These are phyloP conservation scores for Suillus subaureus DNA, from an alignment of 768 basidiomycete species.

Conservation along the genomic window DNA sequence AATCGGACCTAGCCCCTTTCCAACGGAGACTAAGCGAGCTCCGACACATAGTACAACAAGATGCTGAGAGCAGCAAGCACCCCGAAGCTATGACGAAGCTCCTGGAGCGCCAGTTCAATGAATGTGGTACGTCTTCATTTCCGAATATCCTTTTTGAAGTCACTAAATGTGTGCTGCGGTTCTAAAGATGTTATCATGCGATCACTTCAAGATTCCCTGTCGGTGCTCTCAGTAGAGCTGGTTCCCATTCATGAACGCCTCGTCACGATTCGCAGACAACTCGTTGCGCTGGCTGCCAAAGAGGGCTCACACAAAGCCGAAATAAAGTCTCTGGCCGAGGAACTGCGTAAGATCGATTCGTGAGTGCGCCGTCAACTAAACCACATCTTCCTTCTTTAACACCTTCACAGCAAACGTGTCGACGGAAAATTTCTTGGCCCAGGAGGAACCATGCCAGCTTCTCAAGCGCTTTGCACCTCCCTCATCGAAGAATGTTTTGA, in stretches of 20 bases:
- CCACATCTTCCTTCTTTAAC: conserved; percentile 3
- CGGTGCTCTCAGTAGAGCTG: conserved; percentile 87
- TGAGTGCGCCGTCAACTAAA: conserved; percentile 49
- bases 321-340: conserved; percentile 87
- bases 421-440: conserved; percentile 96
- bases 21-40: conserved; percentile 79
- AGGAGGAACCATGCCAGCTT: conserved; percentile 85
- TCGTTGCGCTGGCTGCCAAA: conserved; percentile 86
- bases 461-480: conserved; percentile 90
- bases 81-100: conserved; percentile 86
- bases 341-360: conserved; percentile 95
- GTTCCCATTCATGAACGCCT: conserved; percentile 89
- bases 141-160: conserved; percentile 9
- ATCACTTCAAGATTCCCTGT: conserved; percentile 80
- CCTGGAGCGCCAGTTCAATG: conserved; percentile 87
- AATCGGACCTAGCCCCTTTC: conserved; percentile 88
- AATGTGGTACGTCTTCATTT: conserved; percentile 70
- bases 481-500: conserved; percentile 97
- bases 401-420: conserved; percentile 71
- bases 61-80: conserved; percentile 79
- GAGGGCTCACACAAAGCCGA: conserved; percentile 84
- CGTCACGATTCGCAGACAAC: conserved; percentile 83
- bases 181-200: conserved; percentile 70
- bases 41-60: conserved; percentile 82
- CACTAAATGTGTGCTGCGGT: neutral